phyloP scores from a whole-genome alignment of 169 alveolate species.

The Perkinsus olseni region DNA sequence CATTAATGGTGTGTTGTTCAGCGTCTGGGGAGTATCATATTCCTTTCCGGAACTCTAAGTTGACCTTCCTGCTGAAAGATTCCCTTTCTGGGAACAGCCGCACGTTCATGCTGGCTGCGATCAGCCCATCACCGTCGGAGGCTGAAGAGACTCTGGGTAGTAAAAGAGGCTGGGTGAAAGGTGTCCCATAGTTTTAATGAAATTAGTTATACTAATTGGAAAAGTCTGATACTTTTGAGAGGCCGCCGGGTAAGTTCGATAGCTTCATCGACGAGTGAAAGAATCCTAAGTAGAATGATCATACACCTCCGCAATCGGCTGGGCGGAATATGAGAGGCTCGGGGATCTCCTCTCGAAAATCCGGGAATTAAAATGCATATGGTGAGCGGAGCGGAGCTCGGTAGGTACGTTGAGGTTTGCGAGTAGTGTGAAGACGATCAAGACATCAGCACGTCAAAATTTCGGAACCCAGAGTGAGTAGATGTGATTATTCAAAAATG shows the following conservation, averaged over 20 bases:
- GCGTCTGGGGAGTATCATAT: constrained; percentile 42
- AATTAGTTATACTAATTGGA: too few species aligned
- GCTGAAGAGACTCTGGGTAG: background rate
- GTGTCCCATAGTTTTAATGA: too few species aligned
- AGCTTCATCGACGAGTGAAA: too few species aligned
- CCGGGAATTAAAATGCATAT: too few species aligned
- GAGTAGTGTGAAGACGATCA: background rate
- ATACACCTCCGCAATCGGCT: too few species aligned
- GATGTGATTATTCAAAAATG: background rate
- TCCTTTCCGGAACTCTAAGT: constrained; percentile 75
- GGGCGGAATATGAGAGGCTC: too few species aligned
- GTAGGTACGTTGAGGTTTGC: background rate
- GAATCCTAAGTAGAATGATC: too few species aligned
- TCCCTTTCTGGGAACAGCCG: constrained; percentile 71
- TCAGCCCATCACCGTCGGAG: background rate
- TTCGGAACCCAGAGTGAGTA: background rate
- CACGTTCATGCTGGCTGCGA: constrained; percentile 58
- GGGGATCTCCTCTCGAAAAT: too few species aligned
- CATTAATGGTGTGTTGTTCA: background rate
- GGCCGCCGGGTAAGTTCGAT: too few species aligned
- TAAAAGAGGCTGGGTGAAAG: background rate
- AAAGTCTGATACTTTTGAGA: too few species aligned
- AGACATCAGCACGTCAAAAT: background rate
- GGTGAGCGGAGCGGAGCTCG: background rate
- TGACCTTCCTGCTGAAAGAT: constrained; percentile 62